Conservation (phyloP, 176 grass and related monocot species). For the Canna indica region DNA sequence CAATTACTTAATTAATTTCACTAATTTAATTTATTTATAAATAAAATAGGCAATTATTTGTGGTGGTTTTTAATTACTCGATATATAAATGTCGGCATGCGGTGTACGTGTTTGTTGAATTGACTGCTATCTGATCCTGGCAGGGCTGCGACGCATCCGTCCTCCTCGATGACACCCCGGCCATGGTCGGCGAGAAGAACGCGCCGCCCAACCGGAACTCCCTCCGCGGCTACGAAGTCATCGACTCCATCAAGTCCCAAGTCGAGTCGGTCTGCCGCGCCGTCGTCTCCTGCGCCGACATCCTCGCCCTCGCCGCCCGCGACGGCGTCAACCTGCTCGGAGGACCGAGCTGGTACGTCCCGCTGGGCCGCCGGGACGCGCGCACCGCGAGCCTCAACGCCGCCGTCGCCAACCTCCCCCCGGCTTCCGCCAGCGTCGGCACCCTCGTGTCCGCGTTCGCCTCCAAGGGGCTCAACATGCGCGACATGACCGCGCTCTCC, state of each 20-base stretch:
- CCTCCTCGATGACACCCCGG: constrained; percentile 1
- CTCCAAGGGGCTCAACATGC: background rate
- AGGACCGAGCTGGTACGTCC: background rate
- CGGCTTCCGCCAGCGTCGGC: background rate
- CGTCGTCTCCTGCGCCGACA: constrained; percentile 6
- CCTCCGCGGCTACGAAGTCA: constrained; percentile 4
- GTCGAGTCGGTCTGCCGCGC: background rate
- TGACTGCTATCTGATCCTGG: background rate
- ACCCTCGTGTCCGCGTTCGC: background rate
- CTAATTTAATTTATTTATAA: too few species aligned
- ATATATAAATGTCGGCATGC: too few species aligned
- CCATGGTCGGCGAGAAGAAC: constrained; percentile 8
- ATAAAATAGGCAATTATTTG: too few species aligned
- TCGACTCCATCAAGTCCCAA: constrained; percentile 5
- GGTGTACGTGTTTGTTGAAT: too few species aligned
- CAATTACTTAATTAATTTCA: too few species aligned
- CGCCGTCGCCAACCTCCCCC: background rate
- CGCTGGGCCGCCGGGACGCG: background rate
- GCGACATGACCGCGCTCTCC: constrained; percentile 13
- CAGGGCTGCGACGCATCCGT: constrained; percentile 14
- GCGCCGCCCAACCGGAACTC: constrained; percentile 1
- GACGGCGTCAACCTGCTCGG: constrained; percentile 4
- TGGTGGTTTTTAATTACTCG: too few species aligned
- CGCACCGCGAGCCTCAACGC: background rate
- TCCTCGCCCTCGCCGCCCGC: constrained; percentile 8